Evolutionary conservation across 2,329 filamentous ascomycete genomes (phyloP).

Genomic region (Furcasterigmium sp.): DNA sequence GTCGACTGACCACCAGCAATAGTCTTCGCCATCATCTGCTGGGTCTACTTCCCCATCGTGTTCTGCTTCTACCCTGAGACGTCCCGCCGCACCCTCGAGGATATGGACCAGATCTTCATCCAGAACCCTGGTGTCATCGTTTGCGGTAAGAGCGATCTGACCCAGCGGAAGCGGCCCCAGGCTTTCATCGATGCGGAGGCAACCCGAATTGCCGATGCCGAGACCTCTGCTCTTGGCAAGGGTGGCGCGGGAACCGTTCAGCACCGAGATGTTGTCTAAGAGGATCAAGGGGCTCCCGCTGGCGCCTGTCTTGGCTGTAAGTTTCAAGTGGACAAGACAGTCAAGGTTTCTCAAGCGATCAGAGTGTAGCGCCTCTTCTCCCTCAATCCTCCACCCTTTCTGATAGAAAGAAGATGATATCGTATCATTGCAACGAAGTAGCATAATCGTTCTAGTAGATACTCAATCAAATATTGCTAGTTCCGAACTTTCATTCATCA

Average conservation of each 20-base stretch:
- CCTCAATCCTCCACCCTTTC: no score
- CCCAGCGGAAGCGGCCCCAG: conserved; percentile 27
- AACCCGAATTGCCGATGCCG: conserved; percentile 17
- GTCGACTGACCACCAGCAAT: not conserved
- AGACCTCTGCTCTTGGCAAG: not conserved
- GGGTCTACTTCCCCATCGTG: conserved; percentile 29
- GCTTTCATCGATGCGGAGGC: conserved; percentile 28
- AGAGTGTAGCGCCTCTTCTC: no score
- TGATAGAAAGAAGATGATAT: no score
- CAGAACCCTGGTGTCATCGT: conserved; percentile 23
- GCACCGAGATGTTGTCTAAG: not conserved
- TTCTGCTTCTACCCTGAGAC: conserved; percentile 48
- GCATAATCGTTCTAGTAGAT: no score
- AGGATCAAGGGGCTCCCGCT: no score
- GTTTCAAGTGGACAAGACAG: no score
- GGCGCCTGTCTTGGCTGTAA: no score
- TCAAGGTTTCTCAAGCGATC: no score
- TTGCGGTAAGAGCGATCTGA: conserved; percentile 24
- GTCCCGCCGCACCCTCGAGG: conserved; percentile 37
- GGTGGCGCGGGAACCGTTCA: not conserved
- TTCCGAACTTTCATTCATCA: no score
- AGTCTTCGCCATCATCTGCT: conserved; percentile 27
- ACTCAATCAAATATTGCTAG: no score
- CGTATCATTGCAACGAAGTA: no score
- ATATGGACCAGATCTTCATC: conserved; percentile 39